phyloP scores from a whole-genome alignment of 306 rosid species.

The Casuarina equisetifolia region DNA sequence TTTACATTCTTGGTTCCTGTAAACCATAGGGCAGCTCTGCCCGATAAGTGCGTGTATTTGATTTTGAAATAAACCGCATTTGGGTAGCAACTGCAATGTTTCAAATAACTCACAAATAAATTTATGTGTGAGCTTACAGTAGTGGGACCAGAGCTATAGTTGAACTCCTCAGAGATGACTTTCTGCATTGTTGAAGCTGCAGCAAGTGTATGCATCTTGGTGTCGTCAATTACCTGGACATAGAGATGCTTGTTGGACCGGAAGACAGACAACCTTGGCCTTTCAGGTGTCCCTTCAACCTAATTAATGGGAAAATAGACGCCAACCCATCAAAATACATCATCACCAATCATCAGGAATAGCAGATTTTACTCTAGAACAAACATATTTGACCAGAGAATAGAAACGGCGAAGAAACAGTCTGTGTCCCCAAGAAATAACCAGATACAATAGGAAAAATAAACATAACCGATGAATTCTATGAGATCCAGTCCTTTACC shows the following conservation, averaged over 20 bases:
- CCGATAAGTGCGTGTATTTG: too few relatives aligned
- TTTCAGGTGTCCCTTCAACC: conserved; percentile 95
- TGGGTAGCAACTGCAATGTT: conserved; percentile 7
- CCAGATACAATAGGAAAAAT: not conserved
- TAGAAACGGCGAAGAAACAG: not conserved
- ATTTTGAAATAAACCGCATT: conserved; percentile 7
- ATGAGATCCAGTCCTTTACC: not conserved
- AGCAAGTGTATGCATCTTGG: conserved; percentile 91
- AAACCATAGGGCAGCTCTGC: not conserved
- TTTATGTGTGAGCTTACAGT: conserved; percentile 52
- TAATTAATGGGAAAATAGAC: conserved; percentile 30
- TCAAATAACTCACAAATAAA: not conserved
- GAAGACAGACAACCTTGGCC: conserved; percentile 88
- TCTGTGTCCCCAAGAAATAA: not conserved
- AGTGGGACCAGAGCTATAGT: conserved; percentile 77
- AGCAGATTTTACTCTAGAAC: conserved; percentile 12
- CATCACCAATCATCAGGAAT: conserved; percentile 14
- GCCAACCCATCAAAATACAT: not conserved
- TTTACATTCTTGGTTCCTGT: not conserved
- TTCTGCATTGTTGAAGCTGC: conserved; percentile 93
- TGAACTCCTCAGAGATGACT: conserved; percentile 65
- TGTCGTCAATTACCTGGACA: conserved; percentile 96
- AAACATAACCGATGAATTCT: not conserved
- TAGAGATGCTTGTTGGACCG: conserved; percentile 92
- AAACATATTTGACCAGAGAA: not conserved